Conservation (phyloP, 176 grass and related monocot genomes). For the Zoysia pacifica region DNA sequence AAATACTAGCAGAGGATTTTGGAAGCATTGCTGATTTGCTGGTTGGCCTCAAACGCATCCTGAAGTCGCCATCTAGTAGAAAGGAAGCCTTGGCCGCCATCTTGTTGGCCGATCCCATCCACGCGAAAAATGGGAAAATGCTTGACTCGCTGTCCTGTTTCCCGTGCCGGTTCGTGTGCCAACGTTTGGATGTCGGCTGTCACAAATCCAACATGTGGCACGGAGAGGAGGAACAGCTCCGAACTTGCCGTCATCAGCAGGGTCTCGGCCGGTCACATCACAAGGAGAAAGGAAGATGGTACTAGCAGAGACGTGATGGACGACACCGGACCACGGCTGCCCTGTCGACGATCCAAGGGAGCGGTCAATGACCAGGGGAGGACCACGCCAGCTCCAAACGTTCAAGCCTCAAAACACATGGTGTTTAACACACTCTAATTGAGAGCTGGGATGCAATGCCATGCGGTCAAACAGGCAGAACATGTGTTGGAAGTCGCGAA, state of each 20-base stretch:
- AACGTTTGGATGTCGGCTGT: not conserved
- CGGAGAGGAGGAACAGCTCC: not conserved
- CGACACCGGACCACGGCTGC: too few relatives aligned
- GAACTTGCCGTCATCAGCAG: not conserved
- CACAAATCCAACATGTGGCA: conserved; percentile 15
- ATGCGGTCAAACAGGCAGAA: too few relatives aligned
- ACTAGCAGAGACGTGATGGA: too few relatives aligned
- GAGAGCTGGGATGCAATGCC: too few relatives aligned
- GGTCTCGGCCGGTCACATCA: too few relatives aligned
- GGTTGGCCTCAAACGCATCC: not conserved
- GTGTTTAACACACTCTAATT: too few relatives aligned
- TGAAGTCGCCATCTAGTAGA: not conserved
- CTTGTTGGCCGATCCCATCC: not conserved
- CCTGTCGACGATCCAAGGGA: too few relatives aligned
- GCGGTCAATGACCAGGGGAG: too few relatives aligned
- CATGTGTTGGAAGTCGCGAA: too few relatives aligned
- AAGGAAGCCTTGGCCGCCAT: not conserved
- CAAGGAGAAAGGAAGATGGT: too few relatives aligned
- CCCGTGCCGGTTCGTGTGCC: conserved; percentile 5
- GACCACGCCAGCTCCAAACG: too few relatives aligned
- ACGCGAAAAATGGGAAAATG: not conserved
- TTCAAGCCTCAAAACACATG: too few relatives aligned
- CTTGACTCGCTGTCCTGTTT: not conserved
- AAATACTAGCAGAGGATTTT: not conserved
- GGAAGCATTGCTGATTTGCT: not conserved